Base-by-base conservation (phyloP, 73 alveolate species). In the Strombidium stylifer region DNA sequence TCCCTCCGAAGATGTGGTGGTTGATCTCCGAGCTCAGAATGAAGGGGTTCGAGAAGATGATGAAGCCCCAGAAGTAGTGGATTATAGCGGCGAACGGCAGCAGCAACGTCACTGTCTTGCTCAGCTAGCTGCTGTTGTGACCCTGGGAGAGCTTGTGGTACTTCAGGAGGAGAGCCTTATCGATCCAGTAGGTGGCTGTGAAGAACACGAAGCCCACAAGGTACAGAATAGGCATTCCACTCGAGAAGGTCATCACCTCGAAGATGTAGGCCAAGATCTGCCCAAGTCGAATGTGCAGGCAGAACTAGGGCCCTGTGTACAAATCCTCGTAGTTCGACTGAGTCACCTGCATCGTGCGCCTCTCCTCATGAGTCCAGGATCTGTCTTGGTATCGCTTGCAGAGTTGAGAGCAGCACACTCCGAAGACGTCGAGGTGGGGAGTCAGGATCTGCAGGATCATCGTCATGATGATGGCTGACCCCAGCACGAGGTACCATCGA, bases 171-270 rank as follows among this genome's bases (percentile, higher is more conserved):
- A 78, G 62, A 28, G 45, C 44, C 39, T 78, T 78, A 55, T 78
- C 90, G 30, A 61, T 53, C 85, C 84, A 70, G 66, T 78, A 78
- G 37, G 47, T 64, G 42, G 70, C 37, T 53, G 57, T 51, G 45
- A 56, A 26, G 10, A 69, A 21, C 32, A 57, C 8, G 23, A 21
- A 11, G 3, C 50, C 60, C 15, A 55, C 65, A 6, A 47, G 15
- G 47, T 84, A 74, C 10, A 84, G 81, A 0, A 84, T 31, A 28
- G 94, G 94, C 71, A 84, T 77, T 0, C 90, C 90, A 19, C 82
- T 57, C 10, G 87, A 77, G 45, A 40, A 84, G 41, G 70, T 59
- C 26, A 84, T 23, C 0, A 69, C 20, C 11, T 67, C 52, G 53
- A 57, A 84, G 31, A 78, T 39, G 0, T 40, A 21, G n/a, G 69